Conservation (phyloP, 208 protist genomes). For the Phytomonas sp. region DNA sequence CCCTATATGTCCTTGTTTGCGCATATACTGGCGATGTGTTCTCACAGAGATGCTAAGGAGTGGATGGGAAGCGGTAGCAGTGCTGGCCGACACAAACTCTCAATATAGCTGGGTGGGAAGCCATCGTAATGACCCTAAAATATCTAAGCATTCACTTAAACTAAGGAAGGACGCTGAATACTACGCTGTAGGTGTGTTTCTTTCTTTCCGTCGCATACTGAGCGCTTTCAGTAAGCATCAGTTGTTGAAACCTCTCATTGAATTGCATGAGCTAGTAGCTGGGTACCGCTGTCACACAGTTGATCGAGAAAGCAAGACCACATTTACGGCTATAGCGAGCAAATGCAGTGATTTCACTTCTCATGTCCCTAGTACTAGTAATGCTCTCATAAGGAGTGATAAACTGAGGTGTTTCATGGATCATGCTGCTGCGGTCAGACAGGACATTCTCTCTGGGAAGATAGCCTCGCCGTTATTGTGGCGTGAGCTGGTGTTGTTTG, state of each 20-base stretch:
- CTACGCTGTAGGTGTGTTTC: conserved; percentile 41
- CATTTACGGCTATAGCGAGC: not conserved
- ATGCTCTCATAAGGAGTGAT: not conserved
- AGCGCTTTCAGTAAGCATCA: conserved; percentile 43
- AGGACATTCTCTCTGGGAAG: conserved; percentile 4
- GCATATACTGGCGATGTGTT: conserved; percentile 1
- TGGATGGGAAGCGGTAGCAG: conserved; percentile 3
- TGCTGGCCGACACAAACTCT: not conserved
- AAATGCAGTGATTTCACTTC: not conserved
- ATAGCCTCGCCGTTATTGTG: conserved; percentile 27
- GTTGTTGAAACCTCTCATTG: conserved; percentile 42
- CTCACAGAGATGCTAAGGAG: conserved; percentile 7
- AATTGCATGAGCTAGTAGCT: conserved; percentile 28
- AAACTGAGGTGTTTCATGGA: not conserved
- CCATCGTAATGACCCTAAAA: not conserved
- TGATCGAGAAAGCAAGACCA: not conserved
- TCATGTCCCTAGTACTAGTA: not conserved
- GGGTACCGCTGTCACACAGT: conserved; percentile 13
- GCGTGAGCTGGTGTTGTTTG: conserved; percentile 59
- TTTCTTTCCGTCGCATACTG: conserved; percentile 53
- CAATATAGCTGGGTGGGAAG: not conserved
- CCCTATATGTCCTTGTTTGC: not conserved
- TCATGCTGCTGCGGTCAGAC: not conserved
- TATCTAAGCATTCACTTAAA: conserved; percentile 2
- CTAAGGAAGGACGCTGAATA: conserved; percentile 19